phyloP scores from a whole-genome alignment of 148 eudicot species.

The Rhododendron ovatum region DNA sequence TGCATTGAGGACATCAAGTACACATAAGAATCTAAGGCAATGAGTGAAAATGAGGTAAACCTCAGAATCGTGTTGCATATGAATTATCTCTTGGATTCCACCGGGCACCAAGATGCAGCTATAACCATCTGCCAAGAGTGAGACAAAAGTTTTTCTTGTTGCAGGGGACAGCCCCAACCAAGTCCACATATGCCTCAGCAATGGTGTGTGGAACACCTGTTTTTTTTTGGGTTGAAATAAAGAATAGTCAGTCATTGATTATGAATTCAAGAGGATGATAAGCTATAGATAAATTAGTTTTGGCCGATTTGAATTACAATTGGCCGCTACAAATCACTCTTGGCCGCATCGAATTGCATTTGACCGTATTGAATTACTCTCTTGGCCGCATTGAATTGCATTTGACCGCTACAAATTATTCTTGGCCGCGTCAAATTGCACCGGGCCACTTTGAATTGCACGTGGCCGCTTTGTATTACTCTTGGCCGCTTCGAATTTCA shows the following conservation, averaged over 20 bases:
- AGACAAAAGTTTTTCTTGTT: constrained; percentile 61
- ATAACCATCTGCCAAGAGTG: constrained; percentile 63
- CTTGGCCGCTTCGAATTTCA: too few relatives aligned
- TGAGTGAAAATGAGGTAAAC: constrained; percentile 24
- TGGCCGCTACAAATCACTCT: too few relatives aligned
- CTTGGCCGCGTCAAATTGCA: too few relatives aligned
- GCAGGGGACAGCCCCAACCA: constrained; percentile 86
- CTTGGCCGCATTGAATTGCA: too few relatives aligned
- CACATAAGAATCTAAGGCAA: neutral
- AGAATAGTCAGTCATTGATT: neutral
- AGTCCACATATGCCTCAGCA: constrained; percentile 89
- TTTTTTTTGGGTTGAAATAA: neutral
- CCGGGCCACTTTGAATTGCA: too few relatives aligned
- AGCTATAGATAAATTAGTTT: too few relatives aligned
- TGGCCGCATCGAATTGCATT: too few relatives aligned
- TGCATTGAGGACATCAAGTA: neutral
- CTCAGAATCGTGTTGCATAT: constrained; percentile 82
- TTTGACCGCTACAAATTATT: too few relatives aligned
- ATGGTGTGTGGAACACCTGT: constrained; percentile 82
- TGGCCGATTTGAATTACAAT: too few relatives aligned
- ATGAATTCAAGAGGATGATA: constrained; percentile 5
- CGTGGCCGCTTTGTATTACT: too few relatives aligned
- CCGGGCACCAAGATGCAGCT: constrained; percentile 91
- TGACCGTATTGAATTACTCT: too few relatives aligned
- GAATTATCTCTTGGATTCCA: constrained; percentile 82